Percentiles rank a stretch among this genome's conserved stretches.
phyloP scores from a whole-genome alignment of 345 rosid species.

The Iberis pinnata region DNA sequence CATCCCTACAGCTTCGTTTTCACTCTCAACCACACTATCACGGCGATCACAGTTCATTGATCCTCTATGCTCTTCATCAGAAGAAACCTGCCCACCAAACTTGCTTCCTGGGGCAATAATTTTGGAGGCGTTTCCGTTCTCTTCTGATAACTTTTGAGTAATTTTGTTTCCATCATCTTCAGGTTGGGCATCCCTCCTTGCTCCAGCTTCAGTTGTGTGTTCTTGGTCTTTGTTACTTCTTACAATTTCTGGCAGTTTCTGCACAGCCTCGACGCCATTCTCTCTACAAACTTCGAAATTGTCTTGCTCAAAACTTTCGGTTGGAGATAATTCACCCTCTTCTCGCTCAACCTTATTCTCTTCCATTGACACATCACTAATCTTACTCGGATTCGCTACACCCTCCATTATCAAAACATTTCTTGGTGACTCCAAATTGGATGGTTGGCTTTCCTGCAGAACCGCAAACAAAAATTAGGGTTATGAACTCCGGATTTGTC shows the following conservation, averaged over 20 bases:
- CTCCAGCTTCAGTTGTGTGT: conserved; percentile 46
- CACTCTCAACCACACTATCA: conserved; percentile 71
- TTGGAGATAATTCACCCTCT: conserved; percentile 96
- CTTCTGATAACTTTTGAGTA: conserved; percentile 64
- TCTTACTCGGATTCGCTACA: conserved; percentile 38
- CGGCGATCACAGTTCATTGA: conserved; percentile 40
- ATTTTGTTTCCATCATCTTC: conserved; percentile 72
- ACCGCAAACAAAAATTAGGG: conserved; percentile 3
- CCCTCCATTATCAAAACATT: conserved; percentile 45
- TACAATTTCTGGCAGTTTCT: conserved; percentile 49
- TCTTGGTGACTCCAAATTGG: conserved; percentile 35
- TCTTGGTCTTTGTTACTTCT: conserved; percentile 39
- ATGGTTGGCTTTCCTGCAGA: conserved; percentile 50
- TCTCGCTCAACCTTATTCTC: conserved; percentile 78
- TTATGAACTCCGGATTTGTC: neutral
- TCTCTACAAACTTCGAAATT: conserved; percentile 73
- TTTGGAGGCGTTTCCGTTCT: conserved; percentile 64
- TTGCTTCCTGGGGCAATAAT: conserved; percentile 65
- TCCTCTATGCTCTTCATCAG: conserved; percentile 77
- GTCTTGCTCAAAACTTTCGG: conserved; percentile 82
- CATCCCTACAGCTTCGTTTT: conserved; percentile 81
- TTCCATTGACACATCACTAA: conserved; percentile 40
- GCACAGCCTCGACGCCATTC: conserved; percentile 41
- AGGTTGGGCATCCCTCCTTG: conserved; percentile 55
- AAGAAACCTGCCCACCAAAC: conserved; percentile 67